phyloP scores from a whole-genome alignment of 345 rosid genomes.

The Zanthoxylum bungeanum region DNA sequence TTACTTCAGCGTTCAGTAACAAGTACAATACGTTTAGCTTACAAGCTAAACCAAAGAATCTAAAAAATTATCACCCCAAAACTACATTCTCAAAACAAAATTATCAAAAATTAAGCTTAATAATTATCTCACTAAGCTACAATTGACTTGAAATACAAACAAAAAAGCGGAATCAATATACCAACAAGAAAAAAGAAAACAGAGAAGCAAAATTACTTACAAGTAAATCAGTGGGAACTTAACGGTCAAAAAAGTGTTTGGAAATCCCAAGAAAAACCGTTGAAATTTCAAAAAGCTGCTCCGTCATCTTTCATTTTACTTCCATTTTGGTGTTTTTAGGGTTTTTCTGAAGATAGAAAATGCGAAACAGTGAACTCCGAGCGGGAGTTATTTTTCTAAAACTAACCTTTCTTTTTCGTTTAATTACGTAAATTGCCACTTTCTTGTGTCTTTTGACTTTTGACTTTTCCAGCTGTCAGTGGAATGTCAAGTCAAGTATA shows the following conservation, averaged over 20 bases:
- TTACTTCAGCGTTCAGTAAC: neutral
- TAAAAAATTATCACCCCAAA: neutral
- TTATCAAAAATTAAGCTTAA: neutral
- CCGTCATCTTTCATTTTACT: neutral
- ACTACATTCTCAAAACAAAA: neutral
- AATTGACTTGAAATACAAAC: neutral
- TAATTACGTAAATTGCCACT: neutral
- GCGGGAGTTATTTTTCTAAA: neutral
- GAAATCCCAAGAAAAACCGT: conserved; percentile 5
- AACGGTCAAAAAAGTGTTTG: neutral
- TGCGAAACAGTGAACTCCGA: neutral
- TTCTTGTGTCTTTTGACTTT: neutral
- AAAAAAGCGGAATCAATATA: neutral
- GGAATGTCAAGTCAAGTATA: neutral
- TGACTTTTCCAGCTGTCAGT: neutral
- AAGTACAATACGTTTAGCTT: neutral
- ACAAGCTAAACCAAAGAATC: neutral
- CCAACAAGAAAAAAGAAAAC: neutral
- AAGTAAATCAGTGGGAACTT: neutral
- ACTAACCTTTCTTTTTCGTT: neutral
- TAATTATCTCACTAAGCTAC: neutral
- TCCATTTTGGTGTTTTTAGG: conserved; percentile 15
- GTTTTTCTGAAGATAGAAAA: conserved; percentile 5
- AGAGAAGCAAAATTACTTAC: neutral
- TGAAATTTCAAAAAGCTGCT: conserved; percentile 7